Conservation (phyloP, 345 rosid species). For the Eucalyptus cladocalyx region DNA sequence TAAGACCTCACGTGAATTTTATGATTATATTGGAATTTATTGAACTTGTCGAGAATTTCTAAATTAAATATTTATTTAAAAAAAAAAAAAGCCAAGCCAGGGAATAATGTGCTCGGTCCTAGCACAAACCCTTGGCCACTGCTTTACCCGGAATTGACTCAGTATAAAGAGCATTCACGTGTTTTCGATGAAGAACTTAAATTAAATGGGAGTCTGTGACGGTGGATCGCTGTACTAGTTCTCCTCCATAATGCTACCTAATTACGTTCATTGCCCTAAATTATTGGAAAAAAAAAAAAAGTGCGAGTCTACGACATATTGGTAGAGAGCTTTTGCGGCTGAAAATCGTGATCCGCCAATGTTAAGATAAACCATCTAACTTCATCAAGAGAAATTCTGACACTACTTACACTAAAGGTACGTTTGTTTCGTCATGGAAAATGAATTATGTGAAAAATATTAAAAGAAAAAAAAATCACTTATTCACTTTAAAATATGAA, state of each 20-base stretch:
- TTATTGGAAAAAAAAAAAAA: not conserved
- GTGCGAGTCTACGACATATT: not conserved
- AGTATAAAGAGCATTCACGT: not conserved
- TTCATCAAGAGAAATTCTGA: not conserved
- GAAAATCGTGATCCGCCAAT: not conserved
- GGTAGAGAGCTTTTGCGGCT: not conserved
- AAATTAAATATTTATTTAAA: not conserved
- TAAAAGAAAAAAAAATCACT: not conserved
- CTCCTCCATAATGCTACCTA: not conserved
- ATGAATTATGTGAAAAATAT: no score
- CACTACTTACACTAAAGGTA: not conserved
- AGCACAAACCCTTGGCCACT: not conserved
- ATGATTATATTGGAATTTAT: not conserved
- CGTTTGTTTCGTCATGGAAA: accelerated
- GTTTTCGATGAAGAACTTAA: not conserved
- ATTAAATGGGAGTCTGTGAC: not conserved
- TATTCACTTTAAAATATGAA: no score
- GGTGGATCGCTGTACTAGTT: not conserved
- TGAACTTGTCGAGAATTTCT: not conserved
- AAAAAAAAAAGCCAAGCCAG: not conserved
- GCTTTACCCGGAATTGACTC: not conserved
- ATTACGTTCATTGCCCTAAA: not conserved
- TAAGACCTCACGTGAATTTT: not conserved
- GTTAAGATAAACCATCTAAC: not conserved
- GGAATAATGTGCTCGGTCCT: not conserved